A percentile compares a stretch with the other conserved stretches of the same genome.
Conservation (phyloP, 208 protist genomes). For the Leishmania martiniquensis region DNA sequence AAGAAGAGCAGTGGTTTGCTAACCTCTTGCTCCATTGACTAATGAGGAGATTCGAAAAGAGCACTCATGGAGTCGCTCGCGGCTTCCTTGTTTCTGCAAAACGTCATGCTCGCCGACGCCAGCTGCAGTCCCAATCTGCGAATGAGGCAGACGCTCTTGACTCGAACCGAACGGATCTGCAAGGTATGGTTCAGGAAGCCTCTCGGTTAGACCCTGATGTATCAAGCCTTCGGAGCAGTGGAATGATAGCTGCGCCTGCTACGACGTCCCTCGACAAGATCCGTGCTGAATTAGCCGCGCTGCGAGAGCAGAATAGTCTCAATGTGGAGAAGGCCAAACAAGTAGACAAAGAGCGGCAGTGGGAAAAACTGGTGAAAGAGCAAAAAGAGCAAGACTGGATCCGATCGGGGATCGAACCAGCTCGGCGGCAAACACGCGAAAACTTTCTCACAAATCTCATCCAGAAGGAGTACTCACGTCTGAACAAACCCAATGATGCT, state of each 20-base stretch:
- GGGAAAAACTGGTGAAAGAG: slow-evolving; percentile 12
- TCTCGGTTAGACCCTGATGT: slow-evolving; percentile 9
- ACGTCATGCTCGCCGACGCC: slow-evolving; percentile 27
- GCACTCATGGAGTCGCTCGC: not conserved
- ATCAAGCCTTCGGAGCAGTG: slow-evolving; percentile 22
- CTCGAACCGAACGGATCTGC: not conserved
- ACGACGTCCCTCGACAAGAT: slow-evolving; percentile 69
- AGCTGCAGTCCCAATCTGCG: not conserved
- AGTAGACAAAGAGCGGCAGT: slow-evolving; percentile 17
- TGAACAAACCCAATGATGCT: slow-evolving; percentile 50
- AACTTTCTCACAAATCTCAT: slow-evolving; percentile 20
- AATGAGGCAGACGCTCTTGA: not conserved
- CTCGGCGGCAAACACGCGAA: not conserved
- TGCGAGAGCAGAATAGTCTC: slow-evolving; percentile 27
- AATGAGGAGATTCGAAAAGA: slow-evolving; percentile 11
- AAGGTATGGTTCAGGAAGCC: not conserved
- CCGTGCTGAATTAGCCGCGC: slow-evolving; percentile 41
- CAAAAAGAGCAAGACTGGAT: slow-evolving; percentile 6
- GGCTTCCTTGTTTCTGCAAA: not conserved
- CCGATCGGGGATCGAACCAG: not conserved
- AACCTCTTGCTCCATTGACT: not conserved
- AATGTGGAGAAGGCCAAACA: slow-evolving; percentile 10
- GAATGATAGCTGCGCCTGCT: slow-evolving; percentile 51
- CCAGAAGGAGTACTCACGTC: slow-evolving; percentile 16
- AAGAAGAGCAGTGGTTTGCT: not conserved